A percentile compares a stretch with the other conserved stretches of the same genome.
Conservation (phyloP, 139 green algal species). For the Penium margaritaceum region DNA sequence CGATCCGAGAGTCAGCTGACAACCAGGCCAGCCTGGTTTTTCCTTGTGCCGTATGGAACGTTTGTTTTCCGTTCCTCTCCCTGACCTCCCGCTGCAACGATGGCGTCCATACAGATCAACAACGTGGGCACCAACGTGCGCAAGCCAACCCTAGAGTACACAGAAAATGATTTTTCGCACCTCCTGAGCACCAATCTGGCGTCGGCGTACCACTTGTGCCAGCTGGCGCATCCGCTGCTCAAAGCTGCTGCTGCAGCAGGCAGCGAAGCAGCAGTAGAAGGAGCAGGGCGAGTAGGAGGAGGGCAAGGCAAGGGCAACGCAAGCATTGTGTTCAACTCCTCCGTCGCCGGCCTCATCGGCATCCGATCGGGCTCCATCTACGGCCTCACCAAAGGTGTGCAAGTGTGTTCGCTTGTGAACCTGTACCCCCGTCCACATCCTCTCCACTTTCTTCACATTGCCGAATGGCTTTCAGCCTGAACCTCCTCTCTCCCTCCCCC, state of each 20-base stretch:
- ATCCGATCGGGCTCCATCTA: conserved; percentile 71
- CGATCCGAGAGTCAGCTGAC: too few relatives aligned
- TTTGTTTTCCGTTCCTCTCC: too few relatives aligned
- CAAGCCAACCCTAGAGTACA: conserved; percentile 58
- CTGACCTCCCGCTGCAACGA: too few relatives aligned
- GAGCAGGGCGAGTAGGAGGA: too few relatives aligned
- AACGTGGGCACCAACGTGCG: conserved; percentile 75
- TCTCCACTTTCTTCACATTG: too few relatives aligned
- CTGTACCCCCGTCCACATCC: too few relatives aligned
- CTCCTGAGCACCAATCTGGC: conserved; percentile 75
- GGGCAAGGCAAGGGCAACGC: conserved; percentile 14
- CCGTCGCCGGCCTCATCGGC: conserved; percentile 69
- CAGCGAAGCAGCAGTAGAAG: too few relatives aligned
- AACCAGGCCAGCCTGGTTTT: too few relatives aligned
- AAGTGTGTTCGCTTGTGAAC: too few relatives aligned
- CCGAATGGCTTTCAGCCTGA: too few relatives aligned
- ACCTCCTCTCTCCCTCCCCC: too few relatives aligned
- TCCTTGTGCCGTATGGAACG: too few relatives aligned
- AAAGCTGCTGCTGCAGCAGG: conserved; percentile 29
- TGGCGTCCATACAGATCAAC: conserved; percentile 50
- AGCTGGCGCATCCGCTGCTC: conserved; percentile 57
- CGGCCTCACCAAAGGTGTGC: conserved; percentile 68
- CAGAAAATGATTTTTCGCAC: conserved; percentile 58
- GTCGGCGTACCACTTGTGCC: conserved; percentile 62
- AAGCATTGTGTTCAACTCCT: conserved; percentile 72